Evolutionary conservation across 129 eudicot genomes (phyloP).

Genomic region (Flaveria ramosissima): DNA sequence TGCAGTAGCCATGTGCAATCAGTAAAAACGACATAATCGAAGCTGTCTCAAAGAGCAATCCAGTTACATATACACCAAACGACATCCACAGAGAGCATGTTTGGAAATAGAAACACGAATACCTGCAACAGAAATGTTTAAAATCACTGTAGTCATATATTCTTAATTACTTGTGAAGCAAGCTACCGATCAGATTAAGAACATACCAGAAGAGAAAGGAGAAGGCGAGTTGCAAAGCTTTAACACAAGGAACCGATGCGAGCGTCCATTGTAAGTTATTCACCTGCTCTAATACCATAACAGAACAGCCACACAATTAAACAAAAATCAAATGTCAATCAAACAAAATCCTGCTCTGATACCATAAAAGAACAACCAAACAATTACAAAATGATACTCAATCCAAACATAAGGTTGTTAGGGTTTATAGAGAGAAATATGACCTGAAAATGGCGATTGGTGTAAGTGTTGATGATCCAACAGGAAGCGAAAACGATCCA

Average conservation of each 20-base stretch:
- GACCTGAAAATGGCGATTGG: constrained; percentile 84
- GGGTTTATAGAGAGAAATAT: neutral
- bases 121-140: constrained; percentile 50
- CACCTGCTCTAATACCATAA: constrained; percentile 70
- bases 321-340: neutral
- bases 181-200: neutral
- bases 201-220: constrained; percentile 89
- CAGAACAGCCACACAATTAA: neutral
- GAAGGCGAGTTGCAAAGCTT: constrained; percentile 70
- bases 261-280: constrained; percentile 90
- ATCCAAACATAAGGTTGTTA: no score
- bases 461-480: constrained; percentile 76
- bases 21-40: constrained; percentile 76
- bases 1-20: constrained; percentile 90
- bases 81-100: constrained; percentile 97
- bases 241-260: constrained; percentile 78
- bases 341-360: no score
- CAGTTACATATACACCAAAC: constrained; percentile 90
- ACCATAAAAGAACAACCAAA: no score
- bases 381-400: no score
- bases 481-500: constrained; percentile 71
- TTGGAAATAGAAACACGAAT: constrained; percentile 79
- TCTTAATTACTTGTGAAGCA: neutral
- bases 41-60: constrained; percentile 87
- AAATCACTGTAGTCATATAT: neutral